Evolutionary conservation across 2,329 filamentous ascomycete genomes (phyloP), one percentile per base, ranked within the genome.

Genomic region (Coniochaeta sp.): DNA sequence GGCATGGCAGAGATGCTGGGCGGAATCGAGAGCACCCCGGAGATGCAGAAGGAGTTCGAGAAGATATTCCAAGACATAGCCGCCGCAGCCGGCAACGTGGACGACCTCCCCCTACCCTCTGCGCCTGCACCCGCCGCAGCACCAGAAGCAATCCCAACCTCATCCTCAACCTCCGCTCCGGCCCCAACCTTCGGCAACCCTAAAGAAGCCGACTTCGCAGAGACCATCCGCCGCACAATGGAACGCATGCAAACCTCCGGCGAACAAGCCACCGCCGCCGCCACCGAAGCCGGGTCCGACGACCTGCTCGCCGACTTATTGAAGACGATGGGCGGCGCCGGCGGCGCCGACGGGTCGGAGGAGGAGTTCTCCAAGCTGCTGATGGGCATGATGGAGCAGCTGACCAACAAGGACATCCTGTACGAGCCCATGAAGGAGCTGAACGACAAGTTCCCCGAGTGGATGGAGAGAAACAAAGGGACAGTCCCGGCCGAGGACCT

Each of bases 381-480:
- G 54, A 83, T 95, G 78, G 89, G 88, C 51, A 96, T 97, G 90
- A 97, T 99, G 92, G 90, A 97, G 71, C 91, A 99, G 69, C 78
- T 99, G 56, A 97, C 94, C 3, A 96, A 95, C 69, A 97, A 96
- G 74, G 94, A 97, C 60, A 96, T 99, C 56, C 72, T 99, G 49
- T 97, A 97, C 66, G 92, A 99, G 72, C 94, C 94, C 2, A 96
- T 99, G 91, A 96, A 96, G 74, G 94, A 99, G 71, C 75, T 99
- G 47, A 75, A 95, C 67, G 86, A 89, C 50, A 97, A 96, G 69
- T 99, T 94, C 64, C 92, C 91, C 0, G 83, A 72, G 2, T 99
- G 94, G 92, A 77, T 99, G 66, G 79, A 81, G 61, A 86, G 87
- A 70, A 92, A 96, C 67, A 76, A 76, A 59, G 78, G 72, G 35